Evolutionary conservation across 1,284 basidiomycete genomes (phyloP), one percentile per base, ranked within the genome.

Genomic region (Anthracocystis setariae): DNA sequence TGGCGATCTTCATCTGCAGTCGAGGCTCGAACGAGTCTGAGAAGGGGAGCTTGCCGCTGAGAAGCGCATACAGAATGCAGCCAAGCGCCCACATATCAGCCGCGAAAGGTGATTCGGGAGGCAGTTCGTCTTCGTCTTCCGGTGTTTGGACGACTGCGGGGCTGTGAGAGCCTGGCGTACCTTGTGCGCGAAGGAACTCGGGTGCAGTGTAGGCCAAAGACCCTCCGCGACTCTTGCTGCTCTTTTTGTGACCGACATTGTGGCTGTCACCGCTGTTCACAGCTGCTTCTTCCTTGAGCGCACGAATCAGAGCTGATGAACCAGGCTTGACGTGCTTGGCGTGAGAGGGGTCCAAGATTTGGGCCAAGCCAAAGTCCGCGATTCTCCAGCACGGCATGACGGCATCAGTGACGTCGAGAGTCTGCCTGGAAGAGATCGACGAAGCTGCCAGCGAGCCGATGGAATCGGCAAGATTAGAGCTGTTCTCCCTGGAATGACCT

Each of bases 341-440:
- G 5, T 63, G 52, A 2, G 15, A 18, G 5, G 50, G 53, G 20
- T 62, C 58, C 21, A 72, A 29, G 18, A 48, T 35, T 38, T 62
- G 62, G 24, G 92, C 86, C 85, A 94, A 87, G 49, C 92, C 92
- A 84, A 94, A 94, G 84, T 94, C 92, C 44, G 87, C 86, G 37
- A 94, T 51, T 24, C 80, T 71, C 82, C 82, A 83, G 46, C 65
- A 72, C 8, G 73, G 70, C 72, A 70, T 72, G 72, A 85, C 82
- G 59, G 85, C 85, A 18, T 85, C 85, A 24, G 47, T 49, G 21
- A 56, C 38, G 29, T 67, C 64, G 35, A 67, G 58, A 8, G 58
- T 61, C 25, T 52, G 64, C 21, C 37, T 87, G 85, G 21, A 86
- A 85, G 18, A 85, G 46, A 59, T 23, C 12, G 68, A 61, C 8